Base-by-base conservation (phyloP, 345 rosid genomes). In the Leavenworthia alabamica region DNA sequence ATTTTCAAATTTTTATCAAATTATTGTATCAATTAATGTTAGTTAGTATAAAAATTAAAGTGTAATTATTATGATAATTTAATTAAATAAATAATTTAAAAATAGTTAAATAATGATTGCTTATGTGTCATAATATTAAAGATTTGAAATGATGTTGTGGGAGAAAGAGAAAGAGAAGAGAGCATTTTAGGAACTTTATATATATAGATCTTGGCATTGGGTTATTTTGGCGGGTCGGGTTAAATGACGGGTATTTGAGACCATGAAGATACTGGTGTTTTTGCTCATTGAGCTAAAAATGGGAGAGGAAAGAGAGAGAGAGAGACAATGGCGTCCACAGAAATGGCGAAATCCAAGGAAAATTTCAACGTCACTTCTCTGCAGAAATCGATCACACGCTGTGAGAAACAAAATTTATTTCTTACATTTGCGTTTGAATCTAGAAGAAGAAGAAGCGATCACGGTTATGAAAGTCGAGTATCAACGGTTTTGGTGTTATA, bases 311-410 rank as follows among this genome's bases (percentile, higher is more conserved):
- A 32, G 75, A 58, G 63, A 49, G 64, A 67, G 68, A 62, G 40
- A 60, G 45, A 78, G 68, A 77, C 72, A 67, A 66, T 67, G 65
- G 43, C 67, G 73, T 67, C 78, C 78, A 59, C 61, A 69, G 31
- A 67, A 71, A 64, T 71, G 71, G 69, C 77, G 77, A 78, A 68
- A 67, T 56, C 35, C 13, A 68, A 45, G 82, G 78, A 54, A 32
- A 56, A 12, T 53, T 62, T 67, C 41, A 53, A 33, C 46, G 35
- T 68, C 64, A 64, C 66, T 41, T 41, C 69, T 54, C 67, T 60
- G 49, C 72, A 71, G 76, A 71, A 54, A 47, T 67, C 69, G 47
- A 59, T 61, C 59, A 39, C 51, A 56, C 26, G 39, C 60, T 70
- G 24, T 42, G 53, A 56, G 43, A 56, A 11, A 31, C 22, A 32